These are phyloP conservation scores for Graphiopsis chlorocephala DNA, from an alignment of 2,329 filamentous ascomycete genomes.

Conservation along the genomic window DNA sequence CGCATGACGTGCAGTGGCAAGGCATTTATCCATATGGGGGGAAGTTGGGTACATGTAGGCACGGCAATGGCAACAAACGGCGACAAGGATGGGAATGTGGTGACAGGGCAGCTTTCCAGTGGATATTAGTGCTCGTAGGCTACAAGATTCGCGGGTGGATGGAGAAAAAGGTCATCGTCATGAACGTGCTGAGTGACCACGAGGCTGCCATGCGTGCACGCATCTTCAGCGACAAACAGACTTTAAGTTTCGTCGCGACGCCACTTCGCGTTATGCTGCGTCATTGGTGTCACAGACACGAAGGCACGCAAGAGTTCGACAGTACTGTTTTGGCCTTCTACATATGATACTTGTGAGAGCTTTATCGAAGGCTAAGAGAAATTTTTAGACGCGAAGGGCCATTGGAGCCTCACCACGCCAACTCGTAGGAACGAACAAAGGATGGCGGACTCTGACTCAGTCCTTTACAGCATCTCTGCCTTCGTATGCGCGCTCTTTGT, in stretches of 20 bases:
- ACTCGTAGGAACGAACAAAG: neutral
- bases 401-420: neutral
- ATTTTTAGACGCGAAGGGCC: neutral
- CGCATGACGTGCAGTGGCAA: neutral
- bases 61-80: neutral
- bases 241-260: neutral
- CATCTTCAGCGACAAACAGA: neutral
- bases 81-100: neutral
- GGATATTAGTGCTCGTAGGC: neutral
- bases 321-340: neutral
- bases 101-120: neutral
- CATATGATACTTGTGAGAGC: neutral
- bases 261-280: neutral
- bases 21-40: neutral
- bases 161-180: neutral
- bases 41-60: neutral
- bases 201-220: neutral
- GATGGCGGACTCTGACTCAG: conserved; percentile 30
- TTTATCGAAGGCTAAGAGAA: neutral
- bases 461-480: conserved; percentile 42
- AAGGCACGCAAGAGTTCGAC: neutral
- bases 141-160: neutral
- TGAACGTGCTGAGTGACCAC: neutral
- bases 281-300: neutral
- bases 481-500: conserved; percentile 49